These are phyloP conservation scores for Podospora anserina DNA, from an alignment of 495 filamentous ascomycete species.

Conservation along the genomic window DNA sequence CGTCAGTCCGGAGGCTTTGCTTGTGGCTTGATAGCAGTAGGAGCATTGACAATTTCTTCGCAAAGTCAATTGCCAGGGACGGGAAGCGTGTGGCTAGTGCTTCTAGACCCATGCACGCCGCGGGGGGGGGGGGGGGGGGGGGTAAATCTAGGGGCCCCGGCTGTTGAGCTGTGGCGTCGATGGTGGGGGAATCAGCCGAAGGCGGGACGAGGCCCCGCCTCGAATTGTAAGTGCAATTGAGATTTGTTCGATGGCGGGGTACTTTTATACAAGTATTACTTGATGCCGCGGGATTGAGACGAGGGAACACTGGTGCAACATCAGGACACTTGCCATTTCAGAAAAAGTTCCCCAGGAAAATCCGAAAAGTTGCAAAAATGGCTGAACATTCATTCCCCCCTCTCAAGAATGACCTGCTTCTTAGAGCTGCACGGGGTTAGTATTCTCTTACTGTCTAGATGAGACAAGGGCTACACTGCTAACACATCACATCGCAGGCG, in stretches of 20 bases:
- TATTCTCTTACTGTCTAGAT: slow-evolving; percentile 10
- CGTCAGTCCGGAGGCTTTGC: neutral
- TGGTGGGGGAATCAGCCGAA: slow-evolving; percentile 5
- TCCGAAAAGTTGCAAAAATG: slow-evolving; percentile 18
- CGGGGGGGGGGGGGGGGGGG: too few species aligned
- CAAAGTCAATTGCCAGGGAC: neutral
- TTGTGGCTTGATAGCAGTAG: neutral
- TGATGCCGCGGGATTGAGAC: neutral
- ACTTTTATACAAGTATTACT: slow-evolving; percentile 6
- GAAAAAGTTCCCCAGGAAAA: neutral
- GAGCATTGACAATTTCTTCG: neutral
- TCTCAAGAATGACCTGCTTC: slow-evolving; percentile 83
- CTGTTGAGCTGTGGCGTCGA: neutral
- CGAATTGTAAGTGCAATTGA: neutral
- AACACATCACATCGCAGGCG: slow-evolving; percentile 53
- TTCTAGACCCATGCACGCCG: neutral
- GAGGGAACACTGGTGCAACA: neutral
- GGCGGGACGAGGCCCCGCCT: neutral
- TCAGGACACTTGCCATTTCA: slow-evolving; percentile 1
- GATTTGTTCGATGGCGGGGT: slow-evolving; percentile 6
- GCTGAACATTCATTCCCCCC: slow-evolving; percentile 59
- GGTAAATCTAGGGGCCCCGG: neutral
- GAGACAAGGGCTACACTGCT: neutral
- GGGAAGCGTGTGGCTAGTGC: neutral
- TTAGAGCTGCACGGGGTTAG: slow-evolving; percentile 84